Evolutionary conservation across 148 eudicot species (phyloP).

Genomic region (Fagopyrum tataricum): DNA sequence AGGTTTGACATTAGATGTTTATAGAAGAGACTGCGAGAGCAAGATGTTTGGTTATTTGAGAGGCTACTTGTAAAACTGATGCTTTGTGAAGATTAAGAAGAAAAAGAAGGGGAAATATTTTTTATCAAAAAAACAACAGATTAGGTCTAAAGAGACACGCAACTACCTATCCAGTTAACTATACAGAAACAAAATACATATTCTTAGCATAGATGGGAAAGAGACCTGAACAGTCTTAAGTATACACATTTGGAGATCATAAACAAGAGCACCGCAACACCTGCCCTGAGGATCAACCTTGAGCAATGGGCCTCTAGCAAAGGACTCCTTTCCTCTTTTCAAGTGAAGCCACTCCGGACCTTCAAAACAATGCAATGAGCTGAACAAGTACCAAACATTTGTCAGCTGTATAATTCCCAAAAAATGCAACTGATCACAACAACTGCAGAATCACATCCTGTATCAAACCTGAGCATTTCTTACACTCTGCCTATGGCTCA

Average conservation of each 20-base stretch:
- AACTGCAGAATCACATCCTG: neutral
- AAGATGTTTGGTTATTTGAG: neutral
- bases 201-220: constrained; percentile 21
- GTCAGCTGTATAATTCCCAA: constrained; percentile 12
- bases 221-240: constrained; percentile 94
- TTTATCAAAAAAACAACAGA: neutral
- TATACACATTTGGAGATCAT: constrained; percentile 85
- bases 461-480: neutral
- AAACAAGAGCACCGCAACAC: constrained; percentile 88
- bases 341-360: constrained; percentile 93
- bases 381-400: constrained; percentile 27
- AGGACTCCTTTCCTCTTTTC: constrained; percentile 84
- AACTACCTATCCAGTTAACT: neutral
- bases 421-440: neutral
- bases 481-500: neutral
- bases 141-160: neutral
- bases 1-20: neutral
- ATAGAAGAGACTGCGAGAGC: neutral
- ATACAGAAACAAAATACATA: neutral
- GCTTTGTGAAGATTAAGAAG: neutral
- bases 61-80: neutral
- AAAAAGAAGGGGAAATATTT: neutral
- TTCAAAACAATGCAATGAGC: constrained; percentile 98
- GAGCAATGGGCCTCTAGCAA: constrained; percentile 82
- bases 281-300: constrained; percentile 96